phyloP scores from a whole-genome alignment of 106 monocot species.

The Allium cepa region DNA sequence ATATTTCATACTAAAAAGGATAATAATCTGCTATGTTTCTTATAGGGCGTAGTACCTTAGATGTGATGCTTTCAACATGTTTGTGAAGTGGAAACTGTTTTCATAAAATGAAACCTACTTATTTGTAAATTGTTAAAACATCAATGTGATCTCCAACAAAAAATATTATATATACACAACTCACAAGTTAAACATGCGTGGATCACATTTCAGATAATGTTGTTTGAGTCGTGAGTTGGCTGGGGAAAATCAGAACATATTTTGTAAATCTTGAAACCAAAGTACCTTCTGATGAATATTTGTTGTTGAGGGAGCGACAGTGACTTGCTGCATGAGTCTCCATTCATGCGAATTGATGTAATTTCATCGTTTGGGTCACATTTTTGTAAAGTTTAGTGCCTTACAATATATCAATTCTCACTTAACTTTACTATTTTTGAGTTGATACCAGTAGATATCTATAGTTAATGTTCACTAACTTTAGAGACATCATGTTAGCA shows the following conservation, averaged over 20 bases:
- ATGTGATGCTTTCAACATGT: constrained; percentile 70
- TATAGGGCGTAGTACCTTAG: constrained; percentile 43
- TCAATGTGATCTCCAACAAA: no score
- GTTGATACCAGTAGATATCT: background rate
- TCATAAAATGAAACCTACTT: constrained; percentile 56
- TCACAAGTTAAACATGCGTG: no score
- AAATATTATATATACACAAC: no score
- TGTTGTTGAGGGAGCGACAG: background rate
- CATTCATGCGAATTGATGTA: background rate
- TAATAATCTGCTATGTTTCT: background rate
- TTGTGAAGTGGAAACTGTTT: constrained; percentile 61
- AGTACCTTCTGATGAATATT: background rate
- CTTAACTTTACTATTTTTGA: background rate
- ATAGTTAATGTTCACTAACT: background rate
- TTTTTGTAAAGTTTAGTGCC: background rate
- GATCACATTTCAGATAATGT: no score
- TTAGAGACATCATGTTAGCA: background rate
- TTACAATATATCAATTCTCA: background rate
- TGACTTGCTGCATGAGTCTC: background rate
- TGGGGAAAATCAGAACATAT: no score
- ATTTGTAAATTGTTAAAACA: no score
- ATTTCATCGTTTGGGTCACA: background rate
- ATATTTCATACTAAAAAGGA: background rate
- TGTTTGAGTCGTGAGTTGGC: no score
- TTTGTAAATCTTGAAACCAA: no score